Conservation (phyloP, 2,329 filamentous ascomycete genomes). For the Erysiphe pulchra region DNA sequence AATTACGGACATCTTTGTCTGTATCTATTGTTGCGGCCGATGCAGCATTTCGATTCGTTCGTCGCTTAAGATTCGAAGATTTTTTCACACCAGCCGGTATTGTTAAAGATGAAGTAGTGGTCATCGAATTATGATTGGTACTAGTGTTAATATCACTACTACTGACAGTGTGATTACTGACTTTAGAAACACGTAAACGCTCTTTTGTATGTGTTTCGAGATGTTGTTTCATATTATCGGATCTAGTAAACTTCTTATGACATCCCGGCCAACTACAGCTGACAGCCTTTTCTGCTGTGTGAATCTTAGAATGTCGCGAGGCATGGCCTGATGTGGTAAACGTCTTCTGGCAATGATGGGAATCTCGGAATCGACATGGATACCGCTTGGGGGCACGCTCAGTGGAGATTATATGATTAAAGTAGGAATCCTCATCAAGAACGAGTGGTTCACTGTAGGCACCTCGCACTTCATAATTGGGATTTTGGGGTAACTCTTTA, state of each 20-base stretch:
- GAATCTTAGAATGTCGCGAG: conserved; percentile 65
- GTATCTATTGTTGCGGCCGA: too few species aligned
- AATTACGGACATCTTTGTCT: too few species aligned
- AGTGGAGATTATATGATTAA: conserved; percentile 1
- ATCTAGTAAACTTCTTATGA: conserved; percentile 56
- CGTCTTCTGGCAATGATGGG: conserved; percentile 47
- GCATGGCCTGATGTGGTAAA: conserved; percentile 70
- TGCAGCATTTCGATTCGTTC: too few species aligned
- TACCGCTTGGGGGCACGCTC: conserved; percentile 29
- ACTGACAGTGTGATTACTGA: not conserved
- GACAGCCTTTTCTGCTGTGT: conserved; percentile 57
- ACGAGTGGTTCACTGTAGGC: conserved; percentile 2
- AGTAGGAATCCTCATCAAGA: conserved; percentile 7
- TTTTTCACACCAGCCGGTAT: conserved; percentile 1
- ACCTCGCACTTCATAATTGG: conserved; percentile 1
- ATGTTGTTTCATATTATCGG: conserved; percentile 76
- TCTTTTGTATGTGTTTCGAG: conserved; percentile 50
- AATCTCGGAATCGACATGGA: conserved; percentile 47
- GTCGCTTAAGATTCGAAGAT: not conserved
- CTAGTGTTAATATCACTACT: too few species aligned
- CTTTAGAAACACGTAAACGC: conserved; percentile 6
- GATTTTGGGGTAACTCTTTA: conserved; percentile 1
- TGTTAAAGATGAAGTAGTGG: not conserved
- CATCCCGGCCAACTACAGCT: conserved; percentile 41
- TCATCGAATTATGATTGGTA: too few species aligned